Evolutionary conservation across 169 alveolate species (phyloP).

Genomic region (Eimeria praecox): DNA sequence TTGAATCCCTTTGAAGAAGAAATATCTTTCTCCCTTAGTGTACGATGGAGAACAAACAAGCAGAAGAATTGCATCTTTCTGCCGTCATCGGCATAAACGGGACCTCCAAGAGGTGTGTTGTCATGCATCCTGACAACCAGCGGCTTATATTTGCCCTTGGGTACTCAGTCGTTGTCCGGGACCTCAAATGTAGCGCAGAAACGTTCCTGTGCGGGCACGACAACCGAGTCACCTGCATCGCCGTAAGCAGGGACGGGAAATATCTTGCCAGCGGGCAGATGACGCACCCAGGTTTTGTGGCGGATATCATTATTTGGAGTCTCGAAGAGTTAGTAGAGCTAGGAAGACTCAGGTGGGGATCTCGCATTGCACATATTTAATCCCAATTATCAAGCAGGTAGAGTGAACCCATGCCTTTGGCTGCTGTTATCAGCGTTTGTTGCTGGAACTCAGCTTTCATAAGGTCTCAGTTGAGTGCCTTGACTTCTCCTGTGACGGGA

Average conservation of each 20-base stretch:
- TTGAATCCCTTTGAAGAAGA: background rate
- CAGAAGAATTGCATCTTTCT: constrained; percentile 33
- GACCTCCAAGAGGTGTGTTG: constrained; percentile 87
- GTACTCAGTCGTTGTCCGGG: constrained; percentile 90
- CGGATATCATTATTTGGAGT: constrained; percentile 95
- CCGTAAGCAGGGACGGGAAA: constrained; percentile 91
- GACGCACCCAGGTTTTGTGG: constrained; percentile 94
- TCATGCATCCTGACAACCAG: constrained; percentile 95
- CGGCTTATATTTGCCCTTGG: constrained; percentile 94
- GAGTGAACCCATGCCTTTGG: background rate
- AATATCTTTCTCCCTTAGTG: background rate
- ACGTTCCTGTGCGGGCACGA: constrained; percentile 95
- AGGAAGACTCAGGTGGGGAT: constrained; percentile 87
- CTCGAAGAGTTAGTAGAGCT: constrained; percentile 87
- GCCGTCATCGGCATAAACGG: constrained; percentile 81
- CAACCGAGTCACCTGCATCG: constrained; percentile 87
- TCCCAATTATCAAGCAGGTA: background rate
- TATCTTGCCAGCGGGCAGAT: constrained; percentile 95
- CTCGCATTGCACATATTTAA: background rate
- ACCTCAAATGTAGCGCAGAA: constrained; percentile 90
- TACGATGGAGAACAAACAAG: constrained; percentile 36
- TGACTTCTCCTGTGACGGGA: constrained; percentile 81
- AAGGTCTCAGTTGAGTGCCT: constrained; percentile 81
- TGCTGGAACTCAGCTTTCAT: constrained; percentile 69
- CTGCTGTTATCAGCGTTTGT: background rate